Conservation (phyloP, 805 yeast genomes). For the Cyberlindnera japonica region DNA sequence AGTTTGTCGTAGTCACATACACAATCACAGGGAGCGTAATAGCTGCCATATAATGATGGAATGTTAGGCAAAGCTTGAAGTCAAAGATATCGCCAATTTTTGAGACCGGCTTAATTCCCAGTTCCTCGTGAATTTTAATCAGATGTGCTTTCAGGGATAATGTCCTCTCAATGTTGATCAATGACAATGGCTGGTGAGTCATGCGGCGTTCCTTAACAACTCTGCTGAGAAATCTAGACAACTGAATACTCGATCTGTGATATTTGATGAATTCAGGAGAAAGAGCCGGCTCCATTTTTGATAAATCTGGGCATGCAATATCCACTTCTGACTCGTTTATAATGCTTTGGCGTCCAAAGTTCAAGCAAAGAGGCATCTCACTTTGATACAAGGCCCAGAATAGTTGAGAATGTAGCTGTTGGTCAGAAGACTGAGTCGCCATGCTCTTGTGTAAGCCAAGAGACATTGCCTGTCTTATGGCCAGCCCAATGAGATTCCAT, state of each 20-base stretch:
- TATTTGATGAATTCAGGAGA: slow-evolving; percentile 30
- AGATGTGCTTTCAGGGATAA: slow-evolving; percentile 34
- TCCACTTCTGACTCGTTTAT: slow-evolving; percentile 43
- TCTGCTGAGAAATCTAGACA: slow-evolving; percentile 37
- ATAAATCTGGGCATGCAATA: slow-evolving; percentile 35
- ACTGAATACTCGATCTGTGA: slow-evolving; percentile 32
- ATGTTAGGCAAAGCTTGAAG: slow-evolving; percentile 39
- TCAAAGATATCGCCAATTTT: slow-evolving; percentile 34
- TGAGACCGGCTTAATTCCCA: slow-evolving; percentile 29
- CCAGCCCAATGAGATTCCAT: slow-evolving; percentile 44
- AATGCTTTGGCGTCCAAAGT: slow-evolving; percentile 45
- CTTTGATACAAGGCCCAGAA: slow-evolving; percentile 42
- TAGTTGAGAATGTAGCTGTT: slow-evolving; percentile 29
- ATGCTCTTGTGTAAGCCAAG: slow-evolving; percentile 44
- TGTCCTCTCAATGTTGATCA: slow-evolving; percentile 39
- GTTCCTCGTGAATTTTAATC: slow-evolving; percentile 32
- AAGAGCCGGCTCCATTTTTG: slow-evolving; percentile 9
- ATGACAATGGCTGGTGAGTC: slow-evolving; percentile 36
- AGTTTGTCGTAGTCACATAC: slow-evolving; percentile 35
- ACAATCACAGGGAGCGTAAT: slow-evolving; percentile 42
- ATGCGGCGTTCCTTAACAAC: slow-evolving; percentile 38
- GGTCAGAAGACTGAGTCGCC: slow-evolving; percentile 18
- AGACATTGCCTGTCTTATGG: slow-evolving; percentile 45
- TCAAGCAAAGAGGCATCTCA: slow-evolving; percentile 39
- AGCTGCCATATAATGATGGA: slow-evolving; percentile 39